Base-by-base conservation (phyloP, 1,139 yeast genomes). In the Sugiyamaella xylanicola region DNA sequence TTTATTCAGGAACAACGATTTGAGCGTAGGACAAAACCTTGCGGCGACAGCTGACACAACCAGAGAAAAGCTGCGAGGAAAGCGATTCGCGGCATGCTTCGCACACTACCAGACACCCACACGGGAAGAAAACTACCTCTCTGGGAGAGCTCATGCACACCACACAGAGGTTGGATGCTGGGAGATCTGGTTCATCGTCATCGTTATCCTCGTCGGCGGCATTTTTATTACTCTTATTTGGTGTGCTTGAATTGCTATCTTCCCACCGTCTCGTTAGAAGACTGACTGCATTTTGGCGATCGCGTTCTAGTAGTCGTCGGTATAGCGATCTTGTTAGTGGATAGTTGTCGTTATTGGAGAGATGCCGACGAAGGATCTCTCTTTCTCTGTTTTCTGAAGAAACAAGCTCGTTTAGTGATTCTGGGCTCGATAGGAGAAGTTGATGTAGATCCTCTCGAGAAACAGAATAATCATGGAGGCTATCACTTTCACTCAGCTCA, bases 41-140 rank as follows among this genome's bases (percentile, higher is more conserved):
- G 27, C 85, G 74, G 44, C 96, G 79, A 66, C 97, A 91, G 64
- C 95, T 87, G 0, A 90, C 93, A 70, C 97, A 91, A 0, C 87
- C 86, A 55, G 81, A 83, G 65, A 86, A 85, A 9, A 87, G 87
- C 58, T 90, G 79, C 16, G 84, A 74, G 2, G 89, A 91, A 54
- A 91, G 75, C 13, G 87, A 81, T 35, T 84, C 74, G 25, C 97
- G 77, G 66, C 97, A 91, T 15, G 82, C 79, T 60, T 90, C 96
- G 70, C 97, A 91, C 7, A 91, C 77, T 0, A 96, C 89, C 59
- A 91, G 81, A 68, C 97, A 91, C 63, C 84, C 82, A 68, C 97
- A 91, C 0, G 97, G 97, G 97, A 97, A 91, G 2, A 92, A 76
- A 16, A 91, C 84, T 41, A 91, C 81, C 58, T 86, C 88, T 63